These are phyloP conservation scores for Aspergillus nidulans DNA, from an alignment of 495 filamentous ascomycete species.

Conservation along the genomic window DNA sequence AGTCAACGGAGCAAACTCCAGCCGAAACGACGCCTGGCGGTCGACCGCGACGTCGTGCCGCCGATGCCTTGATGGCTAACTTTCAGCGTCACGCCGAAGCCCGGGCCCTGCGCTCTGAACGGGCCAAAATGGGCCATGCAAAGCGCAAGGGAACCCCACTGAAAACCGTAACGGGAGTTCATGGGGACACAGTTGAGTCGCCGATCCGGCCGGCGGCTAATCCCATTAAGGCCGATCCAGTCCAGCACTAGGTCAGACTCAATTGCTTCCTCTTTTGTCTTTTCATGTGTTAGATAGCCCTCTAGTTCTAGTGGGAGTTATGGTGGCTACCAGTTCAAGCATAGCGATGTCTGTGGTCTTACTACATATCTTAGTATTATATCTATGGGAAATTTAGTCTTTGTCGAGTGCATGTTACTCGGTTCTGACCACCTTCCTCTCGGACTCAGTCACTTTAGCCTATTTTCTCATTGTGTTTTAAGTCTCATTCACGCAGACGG, in stretches of 20 bases:
- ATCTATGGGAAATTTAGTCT: no score
- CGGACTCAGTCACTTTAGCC: no score
- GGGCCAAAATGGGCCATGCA: constrained; percentile 17
- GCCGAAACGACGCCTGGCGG: constrained; percentile 15
- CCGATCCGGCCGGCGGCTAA: background rate
- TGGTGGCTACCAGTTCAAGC: constrained; percentile 2
- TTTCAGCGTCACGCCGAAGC: constrained; percentile 19
- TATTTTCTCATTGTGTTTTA: no score
- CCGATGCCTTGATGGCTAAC: constrained; percentile 17
- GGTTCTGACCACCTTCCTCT: no score
- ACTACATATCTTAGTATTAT: background rate
- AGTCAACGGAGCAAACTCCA: background rate
- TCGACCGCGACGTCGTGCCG: constrained; percentile 22
- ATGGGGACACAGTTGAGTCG: background rate
- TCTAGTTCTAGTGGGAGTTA: no score
- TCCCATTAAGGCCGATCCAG: background rate
- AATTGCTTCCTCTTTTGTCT: background rate
- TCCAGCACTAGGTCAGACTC: background rate
- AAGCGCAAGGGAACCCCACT: constrained; percentile 11
- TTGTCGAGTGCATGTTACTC: no score
- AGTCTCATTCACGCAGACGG: no score
- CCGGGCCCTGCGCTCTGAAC: constrained; percentile 16
- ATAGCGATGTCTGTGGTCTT: constrained; percentile 7
- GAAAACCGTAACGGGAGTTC: background rate
- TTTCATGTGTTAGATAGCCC: no score